Evolutionary conservation across 2,329 filamentous ascomycete species (phyloP).

Genomic region (Monilinia polystroma): DNA sequence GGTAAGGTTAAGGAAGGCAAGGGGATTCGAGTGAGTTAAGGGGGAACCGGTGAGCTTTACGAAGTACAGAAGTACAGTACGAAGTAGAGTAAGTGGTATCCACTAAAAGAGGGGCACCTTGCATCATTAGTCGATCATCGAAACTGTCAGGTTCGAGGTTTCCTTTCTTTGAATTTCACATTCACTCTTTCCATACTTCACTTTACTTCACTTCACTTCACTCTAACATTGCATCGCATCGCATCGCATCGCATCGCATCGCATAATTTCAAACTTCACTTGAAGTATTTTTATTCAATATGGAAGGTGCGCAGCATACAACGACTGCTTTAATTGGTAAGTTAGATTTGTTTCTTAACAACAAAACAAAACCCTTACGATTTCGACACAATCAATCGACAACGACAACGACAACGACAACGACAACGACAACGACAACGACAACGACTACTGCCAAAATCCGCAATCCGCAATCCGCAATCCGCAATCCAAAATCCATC

Average conservation of each 20-base stretch:
- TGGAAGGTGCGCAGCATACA: constrained; percentile 37
- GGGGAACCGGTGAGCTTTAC: not conserved
- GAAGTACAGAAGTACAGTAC: no score
- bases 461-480: no score
- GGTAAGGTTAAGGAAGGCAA: not conserved
- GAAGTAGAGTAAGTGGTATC: no score
- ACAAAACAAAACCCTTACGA: not conserved
- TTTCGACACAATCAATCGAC: not conserved
- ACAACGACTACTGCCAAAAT: not conserved
- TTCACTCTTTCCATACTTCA: not conserved
- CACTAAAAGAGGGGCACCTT: constrained; percentile 15
- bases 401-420: not conserved
- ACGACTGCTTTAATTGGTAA: constrained; percentile 37
- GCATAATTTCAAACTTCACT: constrained; percentile 13
- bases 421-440: no score
- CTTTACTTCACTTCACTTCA: constrained; percentile 6
- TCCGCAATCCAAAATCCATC: not conserved
- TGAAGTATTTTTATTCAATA: constrained; percentile 25
- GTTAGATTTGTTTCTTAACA: constrained; percentile 22
- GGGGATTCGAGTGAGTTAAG: not conserved
- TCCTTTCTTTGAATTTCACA: constrained; percentile 9
- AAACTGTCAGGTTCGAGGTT: not conserved
- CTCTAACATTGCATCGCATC: no score
- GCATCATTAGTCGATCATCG: not conserved
- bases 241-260: not conserved